phyloP scores from a whole-genome alignment of 176 grass and related monocot species.

The Phoenix roebelenii region DNA sequence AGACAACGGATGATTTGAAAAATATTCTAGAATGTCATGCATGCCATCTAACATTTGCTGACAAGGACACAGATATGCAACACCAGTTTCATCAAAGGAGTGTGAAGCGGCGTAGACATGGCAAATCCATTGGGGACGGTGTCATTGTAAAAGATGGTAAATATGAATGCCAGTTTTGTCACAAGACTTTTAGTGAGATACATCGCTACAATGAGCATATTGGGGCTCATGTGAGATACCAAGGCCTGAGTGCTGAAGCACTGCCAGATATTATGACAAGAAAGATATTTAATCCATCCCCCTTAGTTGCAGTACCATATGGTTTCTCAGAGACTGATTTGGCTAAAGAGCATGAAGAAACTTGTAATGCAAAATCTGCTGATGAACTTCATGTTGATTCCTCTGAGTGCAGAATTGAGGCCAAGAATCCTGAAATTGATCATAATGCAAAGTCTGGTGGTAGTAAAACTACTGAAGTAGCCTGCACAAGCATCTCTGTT shows the following conservation, averaged over 20 bases:
- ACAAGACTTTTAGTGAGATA: constrained; percentile 57
- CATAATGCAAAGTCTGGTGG: too few relatives aligned
- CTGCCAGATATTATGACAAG: constrained; percentile 16
- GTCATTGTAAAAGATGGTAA: constrained; percentile 55
- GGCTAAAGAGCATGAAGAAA: constrained; percentile 16
- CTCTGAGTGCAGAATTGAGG: neutral
- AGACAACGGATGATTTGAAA: constrained; percentile 5
- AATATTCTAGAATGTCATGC: constrained; percentile 34
- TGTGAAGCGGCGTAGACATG: constrained; percentile 53
- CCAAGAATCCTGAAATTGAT: too few relatives aligned
- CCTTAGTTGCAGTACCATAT: constrained; percentile 21
- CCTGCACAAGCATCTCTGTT: too few relatives aligned
- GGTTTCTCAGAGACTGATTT: constrained; percentile 22
- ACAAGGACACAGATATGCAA: constrained; percentile 42
- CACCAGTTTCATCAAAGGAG: constrained; percentile 47
- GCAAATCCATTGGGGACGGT: constrained; percentile 33
- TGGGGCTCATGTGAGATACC: constrained; percentile 58
- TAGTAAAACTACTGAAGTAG: too few relatives aligned
- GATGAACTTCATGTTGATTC: constrained; percentile 15
- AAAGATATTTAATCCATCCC: constrained; percentile 18
- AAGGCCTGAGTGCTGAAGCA: constrained; percentile 49
- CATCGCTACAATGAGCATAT: constrained; percentile 61
- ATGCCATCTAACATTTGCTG: constrained; percentile 49
- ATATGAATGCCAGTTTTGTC: constrained; percentile 71
- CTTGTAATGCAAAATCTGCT: constrained; percentile 5